Evolutionary conservation across 2,329 filamentous ascomycete genomes (phyloP).

Genomic region (Fusarium pseudograminearum): DNA sequence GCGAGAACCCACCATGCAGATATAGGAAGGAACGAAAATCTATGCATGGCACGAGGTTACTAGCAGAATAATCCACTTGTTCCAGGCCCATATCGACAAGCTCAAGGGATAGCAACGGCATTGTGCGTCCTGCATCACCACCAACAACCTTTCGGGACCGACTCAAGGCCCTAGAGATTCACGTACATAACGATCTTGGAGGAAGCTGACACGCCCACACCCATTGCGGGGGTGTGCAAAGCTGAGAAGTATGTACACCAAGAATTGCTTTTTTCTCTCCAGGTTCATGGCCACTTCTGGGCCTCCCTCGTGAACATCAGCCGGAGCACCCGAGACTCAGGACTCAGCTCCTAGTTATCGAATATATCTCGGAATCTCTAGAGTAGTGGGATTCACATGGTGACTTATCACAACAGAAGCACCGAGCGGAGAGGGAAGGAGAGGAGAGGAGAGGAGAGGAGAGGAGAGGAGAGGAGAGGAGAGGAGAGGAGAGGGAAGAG

Average conservation of each 20-base stretch:
- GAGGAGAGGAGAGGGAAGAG: not conserved
- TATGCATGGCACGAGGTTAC: constrained; percentile 29
- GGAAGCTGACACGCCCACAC: constrained; percentile 15
- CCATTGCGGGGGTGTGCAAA: constrained; percentile 28
- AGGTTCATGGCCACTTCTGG: constrained; percentile 1
- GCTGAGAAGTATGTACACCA: not conserved
- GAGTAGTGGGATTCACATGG: constrained; percentile 10
- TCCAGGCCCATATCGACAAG: constrained; percentile 3
- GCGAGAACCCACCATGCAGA: constrained; percentile 31
- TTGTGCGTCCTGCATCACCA: constrained; percentile 21
- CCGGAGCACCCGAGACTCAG: constrained; percentile 6
- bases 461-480: not conserved
- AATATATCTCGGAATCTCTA: not conserved
- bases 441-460: constrained; percentile 8
- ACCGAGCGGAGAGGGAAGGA: not conserved
- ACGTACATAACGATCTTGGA: constrained; percentile 14
- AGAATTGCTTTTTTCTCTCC: constrained; percentile 35
- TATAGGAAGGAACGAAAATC: constrained; percentile 14
- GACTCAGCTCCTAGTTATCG: constrained; percentile 4
- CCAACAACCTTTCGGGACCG: constrained; percentile 14
- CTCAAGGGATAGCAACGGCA: constrained; percentile 32
- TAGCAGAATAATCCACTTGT: constrained; percentile 23
- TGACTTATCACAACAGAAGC: constrained; percentile 23
- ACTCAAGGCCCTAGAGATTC: constrained; percentile 11
- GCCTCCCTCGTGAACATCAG: constrained; percentile 26